A percentile compares a stretch with the other conserved stretches of the same genome.
These are phyloP conservation scores for Eustoma russellianum DNA, from an alignment of 257 asterid species.

Conservation along the genomic window DNA sequence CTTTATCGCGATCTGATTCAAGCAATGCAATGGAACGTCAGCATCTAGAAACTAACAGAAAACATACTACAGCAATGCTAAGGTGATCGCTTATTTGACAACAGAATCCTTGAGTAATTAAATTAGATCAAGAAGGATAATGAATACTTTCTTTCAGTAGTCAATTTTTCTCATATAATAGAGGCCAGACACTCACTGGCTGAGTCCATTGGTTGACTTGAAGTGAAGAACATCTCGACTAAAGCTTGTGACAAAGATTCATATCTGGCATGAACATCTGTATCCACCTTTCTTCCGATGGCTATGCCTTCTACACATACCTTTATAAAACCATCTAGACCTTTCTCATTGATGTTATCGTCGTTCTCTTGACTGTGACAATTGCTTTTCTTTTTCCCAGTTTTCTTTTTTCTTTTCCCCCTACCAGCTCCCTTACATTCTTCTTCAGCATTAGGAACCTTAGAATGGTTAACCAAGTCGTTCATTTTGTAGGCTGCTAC, in stretches of 20 bases:
- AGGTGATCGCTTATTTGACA: not conserved
- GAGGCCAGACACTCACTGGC: constrained; percentile 20
- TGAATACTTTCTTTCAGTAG: not conserved
- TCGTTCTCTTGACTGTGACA: constrained; percentile 41
- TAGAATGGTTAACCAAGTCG: constrained; percentile 57
- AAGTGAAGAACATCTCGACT: constrained; percentile 70
- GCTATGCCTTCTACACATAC: constrained; percentile 79
- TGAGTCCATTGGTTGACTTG: constrained; percentile 16
- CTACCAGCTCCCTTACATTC: constrained; percentile 43
- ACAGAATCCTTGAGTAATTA: not conserved
- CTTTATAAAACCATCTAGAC: constrained; percentile 60
- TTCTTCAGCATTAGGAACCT: constrained; percentile 38
- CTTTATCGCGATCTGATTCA: constrained; percentile 43
- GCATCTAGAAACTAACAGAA: constrained; percentile 1
- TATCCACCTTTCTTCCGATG: constrained; percentile 75
- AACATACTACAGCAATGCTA: not conserved
- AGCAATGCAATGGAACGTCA: not conserved
- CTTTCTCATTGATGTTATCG: constrained; percentile 24
- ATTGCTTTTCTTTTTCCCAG: constrained; percentile 49
- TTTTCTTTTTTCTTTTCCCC: constrained; percentile 47
- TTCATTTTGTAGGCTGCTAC: constrained; percentile 63
- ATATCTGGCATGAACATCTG: constrained; percentile 56
- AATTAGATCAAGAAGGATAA: not conserved
- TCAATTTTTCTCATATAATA: not conserved
- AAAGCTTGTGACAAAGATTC: constrained; percentile 45